These are phyloP conservation scores for Suillus placidus DNA, from an alignment of 768 basidiomycete genomes.

Conservation along the genomic window DNA sequence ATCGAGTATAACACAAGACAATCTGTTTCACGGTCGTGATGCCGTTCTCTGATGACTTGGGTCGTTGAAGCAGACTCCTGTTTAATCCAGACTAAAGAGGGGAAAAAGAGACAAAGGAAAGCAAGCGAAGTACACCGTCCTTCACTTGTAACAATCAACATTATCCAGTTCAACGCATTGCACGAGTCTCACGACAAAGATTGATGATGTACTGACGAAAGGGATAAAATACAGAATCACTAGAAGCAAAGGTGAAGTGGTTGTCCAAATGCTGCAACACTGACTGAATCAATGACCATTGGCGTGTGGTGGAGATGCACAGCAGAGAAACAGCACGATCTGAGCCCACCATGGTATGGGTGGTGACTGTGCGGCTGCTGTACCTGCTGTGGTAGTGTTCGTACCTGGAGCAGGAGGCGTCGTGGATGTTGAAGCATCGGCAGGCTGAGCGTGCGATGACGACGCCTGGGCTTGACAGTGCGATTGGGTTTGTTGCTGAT, in stretches of 20 bases:
- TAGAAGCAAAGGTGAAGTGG: background rate
- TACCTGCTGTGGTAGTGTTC: too few relatives aligned
- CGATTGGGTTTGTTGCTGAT: background rate
- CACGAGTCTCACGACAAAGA: background rate
- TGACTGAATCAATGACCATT: background rate
- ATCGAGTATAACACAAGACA: conserved; percentile 68
- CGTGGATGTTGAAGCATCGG: background rate
- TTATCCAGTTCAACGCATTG: background rate
- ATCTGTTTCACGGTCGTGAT: conserved; percentile 52
- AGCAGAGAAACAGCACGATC: background rate
- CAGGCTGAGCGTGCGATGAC: background rate
- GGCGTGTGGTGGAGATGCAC: background rate
- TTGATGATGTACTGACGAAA: background rate
- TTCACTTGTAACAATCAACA: too few relatives aligned
- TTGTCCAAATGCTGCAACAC: background rate
- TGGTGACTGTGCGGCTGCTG: background rate
- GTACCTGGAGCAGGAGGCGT: background rate
- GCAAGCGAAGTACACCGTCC: too few relatives aligned
- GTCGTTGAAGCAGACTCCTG: conserved; percentile 9
- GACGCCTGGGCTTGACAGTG: background rate
- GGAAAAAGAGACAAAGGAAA: too few relatives aligned
- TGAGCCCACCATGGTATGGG: background rate
- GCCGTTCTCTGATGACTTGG: conserved; percentile 16
- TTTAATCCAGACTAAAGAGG: too few relatives aligned
- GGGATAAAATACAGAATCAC: background rate